Evolutionary conservation across 176 grass and related monocot species (phyloP), one percentile per base, ranked within the genome.

Genomic region (Triticum urartu): DNA sequence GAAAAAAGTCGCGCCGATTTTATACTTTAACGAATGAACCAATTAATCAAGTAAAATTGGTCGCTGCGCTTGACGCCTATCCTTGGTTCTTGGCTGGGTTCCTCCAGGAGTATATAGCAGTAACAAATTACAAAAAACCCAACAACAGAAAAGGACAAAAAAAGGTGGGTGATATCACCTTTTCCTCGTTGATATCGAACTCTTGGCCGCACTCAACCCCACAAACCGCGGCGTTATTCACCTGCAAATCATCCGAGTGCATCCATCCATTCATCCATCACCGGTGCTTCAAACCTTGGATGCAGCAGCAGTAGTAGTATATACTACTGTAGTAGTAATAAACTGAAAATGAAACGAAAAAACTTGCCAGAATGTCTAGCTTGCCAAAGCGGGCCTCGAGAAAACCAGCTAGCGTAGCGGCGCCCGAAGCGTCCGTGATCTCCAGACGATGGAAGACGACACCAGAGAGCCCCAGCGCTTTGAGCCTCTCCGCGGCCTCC

Each of bases 361-460:
- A 8, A 67, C 21, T 67, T 38, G 25, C 74, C 81, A 89, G 75
- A 42, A 89, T 90, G 79, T 92, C 88, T 28, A 95, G 74, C 86
- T 59, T 92, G 4, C 86, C 80, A 4, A 89, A 95, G 3, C 82
- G 79, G 9, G 28, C 20, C 45, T 60, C 42, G 54, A 93, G 78
- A 47, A 93, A 91, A 28, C 87, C 80, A 11, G 60, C 87, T 9
- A 93, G 28, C 9, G 62, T 10, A 68, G 33, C 36, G 5, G 89
- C 79, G 80, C 86, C 93, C 0, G 26, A 63, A 33, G 71, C 12
- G 5, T 91, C 80, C 0, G 77, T 68, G 45, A 95, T 1, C n/a
- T 95, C 89, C 12, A 93, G 25, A 50, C 87, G 89, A 35, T 91
- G 93, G 35, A 86, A 95, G n/a, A 86, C 0, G 21, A 88, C 38